These are phyloP conservation scores for Hypoxylon subgilvum DNA, from an alignment of 495 filamentous ascomycete genomes.

Conservation along the genomic window DNA sequence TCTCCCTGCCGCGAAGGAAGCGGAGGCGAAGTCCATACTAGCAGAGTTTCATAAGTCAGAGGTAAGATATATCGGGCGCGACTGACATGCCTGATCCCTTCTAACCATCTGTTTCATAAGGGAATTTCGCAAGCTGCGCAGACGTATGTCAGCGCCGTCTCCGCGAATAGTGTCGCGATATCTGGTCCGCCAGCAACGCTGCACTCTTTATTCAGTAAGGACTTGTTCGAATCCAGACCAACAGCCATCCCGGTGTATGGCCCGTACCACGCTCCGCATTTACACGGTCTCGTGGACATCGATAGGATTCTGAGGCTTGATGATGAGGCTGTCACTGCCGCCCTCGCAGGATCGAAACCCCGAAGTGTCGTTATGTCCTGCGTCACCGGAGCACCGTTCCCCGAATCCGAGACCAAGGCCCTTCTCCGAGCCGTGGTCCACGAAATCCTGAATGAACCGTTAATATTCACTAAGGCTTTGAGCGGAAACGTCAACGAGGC, in stretches of 20 bases:
- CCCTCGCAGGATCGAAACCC: slow-evolving; percentile 55
- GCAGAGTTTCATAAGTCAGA: slow-evolving; percentile 58
- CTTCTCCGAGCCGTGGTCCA: slow-evolving; percentile 60
- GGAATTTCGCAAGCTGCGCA: slow-evolving; percentile 64
- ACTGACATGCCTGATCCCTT: slow-evolving; percentile 14
- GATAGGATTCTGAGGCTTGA: slow-evolving; percentile 61
- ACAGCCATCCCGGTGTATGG: slow-evolving; percentile 74
- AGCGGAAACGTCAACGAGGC: slow-evolving; percentile 57
- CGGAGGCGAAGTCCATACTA: slow-evolving; percentile 54
- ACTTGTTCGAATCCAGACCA: slow-evolving; percentile 60
- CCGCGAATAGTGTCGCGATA: slow-evolving; percentile 71
- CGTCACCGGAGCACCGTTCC: slow-evolving; percentile 55
- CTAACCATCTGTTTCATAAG: no score
- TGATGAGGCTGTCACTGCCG: slow-evolving; percentile 43
- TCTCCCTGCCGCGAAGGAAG: slow-evolving; percentile 51
- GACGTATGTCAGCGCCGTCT: slow-evolving; percentile 77
- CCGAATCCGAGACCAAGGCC: slow-evolving; percentile 52
- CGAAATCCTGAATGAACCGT: slow-evolving; percentile 64
- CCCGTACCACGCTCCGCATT: slow-evolving; percentile 79
- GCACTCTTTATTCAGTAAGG: slow-evolving; percentile 61
- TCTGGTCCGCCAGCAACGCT: slow-evolving; percentile 77
- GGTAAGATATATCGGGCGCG: slow-evolving; percentile 38
- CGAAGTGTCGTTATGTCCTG: slow-evolving; percentile 65
- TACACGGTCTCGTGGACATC: slow-evolving; percentile 67
- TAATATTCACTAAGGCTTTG: slow-evolving; percentile 65